phyloP scores from a whole-genome alignment of 306 rosid species.

The Gleditsia sinensis region DNA sequence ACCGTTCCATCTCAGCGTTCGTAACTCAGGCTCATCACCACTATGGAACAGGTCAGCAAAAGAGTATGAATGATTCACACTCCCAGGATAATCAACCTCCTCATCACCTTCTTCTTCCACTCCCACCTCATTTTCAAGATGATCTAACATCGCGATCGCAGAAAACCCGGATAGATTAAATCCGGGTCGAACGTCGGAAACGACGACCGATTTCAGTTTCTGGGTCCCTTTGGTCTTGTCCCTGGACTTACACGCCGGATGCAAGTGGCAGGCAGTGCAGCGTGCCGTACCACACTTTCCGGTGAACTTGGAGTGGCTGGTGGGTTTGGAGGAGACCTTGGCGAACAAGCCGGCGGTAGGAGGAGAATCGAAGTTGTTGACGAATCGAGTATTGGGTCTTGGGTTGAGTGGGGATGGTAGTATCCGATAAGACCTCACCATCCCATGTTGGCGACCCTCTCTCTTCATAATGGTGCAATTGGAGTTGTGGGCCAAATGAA shows the following conservation, averaged over 20 bases:
- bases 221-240: slow-evolving; percentile 61
- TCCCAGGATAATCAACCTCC: slow-evolving; percentile 14
- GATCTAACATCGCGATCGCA: slow-evolving; percentile 48
- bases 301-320: slow-evolving; percentile 81
- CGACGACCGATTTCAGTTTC: slow-evolving; percentile 46
- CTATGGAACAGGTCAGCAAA: background rate
- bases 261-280: slow-evolving; percentile 54
- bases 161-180: slow-evolving; percentile 32
- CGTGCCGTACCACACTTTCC: slow-evolving; percentile 54
- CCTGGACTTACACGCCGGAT: slow-evolving; percentile 61
- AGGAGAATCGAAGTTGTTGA: slow-evolving; percentile 44
- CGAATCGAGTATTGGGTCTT: slow-evolving; percentile 40
- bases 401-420: slow-evolving; percentile 51
- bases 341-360: slow-evolving; percentile 62
- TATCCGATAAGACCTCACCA: slow-evolving; percentile 58
- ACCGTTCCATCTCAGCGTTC: too few relatives aligned
- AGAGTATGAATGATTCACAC: slow-evolving; percentile 8
- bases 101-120: slow-evolving; percentile 16
- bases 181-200: slow-evolving; percentile 3
- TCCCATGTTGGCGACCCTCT: slow-evolving; percentile 83
- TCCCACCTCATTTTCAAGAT: slow-evolving; percentile 23
- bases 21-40: background rate
- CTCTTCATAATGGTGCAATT: slow-evolving; percentile 60
- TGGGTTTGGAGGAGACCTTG: slow-evolving; percentile 65
- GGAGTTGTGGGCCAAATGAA: slow-evolving; percentile 15